phyloP scores from a whole-genome alignment of 176 grass and related monocot genomes.

The Saccharum officinarum region DNA sequence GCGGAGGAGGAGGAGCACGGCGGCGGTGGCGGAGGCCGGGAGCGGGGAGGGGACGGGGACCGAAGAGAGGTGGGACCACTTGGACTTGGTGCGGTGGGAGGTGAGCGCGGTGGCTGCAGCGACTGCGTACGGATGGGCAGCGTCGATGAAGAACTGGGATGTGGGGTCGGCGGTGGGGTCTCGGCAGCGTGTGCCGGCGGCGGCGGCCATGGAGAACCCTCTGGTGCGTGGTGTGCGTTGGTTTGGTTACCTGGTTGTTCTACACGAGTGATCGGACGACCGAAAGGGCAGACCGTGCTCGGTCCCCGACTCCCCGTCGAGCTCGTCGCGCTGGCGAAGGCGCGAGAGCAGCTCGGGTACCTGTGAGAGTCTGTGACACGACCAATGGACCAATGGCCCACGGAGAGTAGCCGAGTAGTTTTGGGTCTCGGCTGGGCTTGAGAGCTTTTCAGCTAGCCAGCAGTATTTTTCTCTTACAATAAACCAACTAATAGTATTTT shows the following conservation, averaged over 20 bases:
- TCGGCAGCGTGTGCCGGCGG: background rate
- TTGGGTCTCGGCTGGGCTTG: no score
- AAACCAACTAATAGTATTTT: no score
- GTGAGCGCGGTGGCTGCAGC: slow-evolving; percentile 14
- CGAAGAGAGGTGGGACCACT: slow-evolving; percentile 12
- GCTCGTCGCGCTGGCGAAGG: background rate
- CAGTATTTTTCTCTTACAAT: no score
- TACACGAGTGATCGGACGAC: no score
- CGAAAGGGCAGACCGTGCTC: no score
- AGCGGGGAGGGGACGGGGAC: background rate
- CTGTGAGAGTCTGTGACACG: no score
- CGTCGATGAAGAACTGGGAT: background rate
- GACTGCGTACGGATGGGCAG: slow-evolving; percentile 1
- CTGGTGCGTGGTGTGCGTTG: background rate
- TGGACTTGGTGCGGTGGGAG: slow-evolving; percentile 26
- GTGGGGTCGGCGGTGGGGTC: background rate
- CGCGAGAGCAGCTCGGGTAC: no score
- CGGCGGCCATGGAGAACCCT: background rate
- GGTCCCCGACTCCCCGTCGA: background rate
- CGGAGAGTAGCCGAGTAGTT: no score
- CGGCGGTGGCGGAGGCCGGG: background rate
- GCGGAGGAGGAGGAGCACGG: slow-evolving; percentile 15
- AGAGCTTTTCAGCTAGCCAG: no score
- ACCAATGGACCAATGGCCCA: no score
- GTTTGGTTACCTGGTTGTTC: background rate